These are phyloP conservation scores for Fraxinus excelsior DNA, from an alignment of 257 asterid species.

Conservation along the genomic window DNA sequence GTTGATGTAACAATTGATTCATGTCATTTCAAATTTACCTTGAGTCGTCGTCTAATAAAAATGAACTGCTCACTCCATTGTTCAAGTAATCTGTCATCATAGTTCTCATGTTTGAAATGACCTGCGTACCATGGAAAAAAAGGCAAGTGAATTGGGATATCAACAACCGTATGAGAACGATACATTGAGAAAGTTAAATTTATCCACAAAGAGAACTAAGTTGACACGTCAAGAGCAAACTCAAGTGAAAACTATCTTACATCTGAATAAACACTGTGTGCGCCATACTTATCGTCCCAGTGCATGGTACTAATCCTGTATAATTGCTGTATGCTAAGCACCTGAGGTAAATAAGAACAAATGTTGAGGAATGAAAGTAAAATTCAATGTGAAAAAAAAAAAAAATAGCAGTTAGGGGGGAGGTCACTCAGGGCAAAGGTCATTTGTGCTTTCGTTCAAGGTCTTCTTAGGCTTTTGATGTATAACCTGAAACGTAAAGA, in stretches of 20 bases:
- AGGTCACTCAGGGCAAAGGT: slow-evolving; percentile 83
- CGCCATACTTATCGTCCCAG: slow-evolving; percentile 99
- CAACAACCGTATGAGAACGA: no score
- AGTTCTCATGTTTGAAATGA: slow-evolving; percentile 71
- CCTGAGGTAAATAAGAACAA: slow-evolving; percentile 43
- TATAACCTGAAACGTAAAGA: slow-evolving; percentile 64
- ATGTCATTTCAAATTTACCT: slow-evolving; percentile 41
- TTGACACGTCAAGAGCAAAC: background rate
- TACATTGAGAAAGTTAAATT: slow-evolving; percentile 5
- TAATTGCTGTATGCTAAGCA: slow-evolving; percentile 90
- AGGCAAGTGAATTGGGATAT: slow-evolving; percentile 10
- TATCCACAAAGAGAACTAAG: slow-evolving; percentile 6
- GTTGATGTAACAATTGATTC: no score
- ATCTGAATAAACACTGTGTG: slow-evolving; percentile 90
- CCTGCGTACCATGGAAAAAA: slow-evolving; percentile 41
- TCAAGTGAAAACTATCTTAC: slow-evolving; percentile 52
- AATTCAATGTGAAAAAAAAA: background rate
- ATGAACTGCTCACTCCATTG: slow-evolving; percentile 79
- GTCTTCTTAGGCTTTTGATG: slow-evolving; percentile 99
- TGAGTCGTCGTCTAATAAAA: slow-evolving; percentile 82
- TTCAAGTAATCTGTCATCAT: slow-evolving; percentile 84
- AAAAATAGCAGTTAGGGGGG: background rate
- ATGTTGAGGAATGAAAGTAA: background rate
- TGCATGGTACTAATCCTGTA: slow-evolving; percentile 98
- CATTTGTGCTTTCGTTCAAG: slow-evolving; percentile 78